Conservation (phyloP, 1,284 basidiomycete genomes). For the Papiliotrema terrestris region DNA sequence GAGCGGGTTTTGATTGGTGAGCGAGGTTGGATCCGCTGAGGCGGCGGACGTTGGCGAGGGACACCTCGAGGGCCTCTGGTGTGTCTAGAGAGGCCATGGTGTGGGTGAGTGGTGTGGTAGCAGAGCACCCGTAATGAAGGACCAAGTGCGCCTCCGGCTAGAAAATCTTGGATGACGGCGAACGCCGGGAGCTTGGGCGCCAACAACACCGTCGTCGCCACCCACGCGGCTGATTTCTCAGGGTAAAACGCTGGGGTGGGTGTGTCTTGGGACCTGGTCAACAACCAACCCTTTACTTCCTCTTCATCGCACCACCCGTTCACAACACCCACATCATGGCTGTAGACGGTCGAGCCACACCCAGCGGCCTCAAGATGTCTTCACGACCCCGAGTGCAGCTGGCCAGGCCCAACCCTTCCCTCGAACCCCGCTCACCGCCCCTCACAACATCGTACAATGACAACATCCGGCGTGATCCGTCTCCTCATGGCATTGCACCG, state of each 20-base stretch:
- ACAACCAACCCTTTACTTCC: no score
- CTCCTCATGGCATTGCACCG: conserved; percentile 5
- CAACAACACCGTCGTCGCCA: neutral
- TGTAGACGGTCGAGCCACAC: no score
- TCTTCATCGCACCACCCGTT: no score
- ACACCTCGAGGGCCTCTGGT: conserved; percentile 39
- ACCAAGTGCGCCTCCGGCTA: neutral
- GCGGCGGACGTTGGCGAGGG: conserved; percentile 80
- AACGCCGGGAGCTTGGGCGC: neutral
- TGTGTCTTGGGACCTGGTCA: no score
- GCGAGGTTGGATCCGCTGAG: conserved; percentile 75
- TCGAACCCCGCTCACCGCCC: conserved; percentile 20
- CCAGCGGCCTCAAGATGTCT: neutral
- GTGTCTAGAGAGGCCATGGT: conserved; percentile 13
- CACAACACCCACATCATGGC: no score
- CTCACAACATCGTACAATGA: conserved; percentile 24
- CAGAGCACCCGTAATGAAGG: neutral
- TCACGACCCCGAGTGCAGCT: conserved; percentile 1
- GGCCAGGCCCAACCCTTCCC: neutral
- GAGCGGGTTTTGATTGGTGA: conserved; percentile 88
- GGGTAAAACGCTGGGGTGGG: no score
- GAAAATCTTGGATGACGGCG: neutral
- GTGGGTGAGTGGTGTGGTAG: neutral
- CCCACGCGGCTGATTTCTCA: conserved; percentile 1
- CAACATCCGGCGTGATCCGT: conserved; percentile 9